Percentiles rank a stretch among this genome's conserved stretches.
Conservation (phyloP, 192 early-diverging fungal genomes). For the Coemansia sp. region DNA sequence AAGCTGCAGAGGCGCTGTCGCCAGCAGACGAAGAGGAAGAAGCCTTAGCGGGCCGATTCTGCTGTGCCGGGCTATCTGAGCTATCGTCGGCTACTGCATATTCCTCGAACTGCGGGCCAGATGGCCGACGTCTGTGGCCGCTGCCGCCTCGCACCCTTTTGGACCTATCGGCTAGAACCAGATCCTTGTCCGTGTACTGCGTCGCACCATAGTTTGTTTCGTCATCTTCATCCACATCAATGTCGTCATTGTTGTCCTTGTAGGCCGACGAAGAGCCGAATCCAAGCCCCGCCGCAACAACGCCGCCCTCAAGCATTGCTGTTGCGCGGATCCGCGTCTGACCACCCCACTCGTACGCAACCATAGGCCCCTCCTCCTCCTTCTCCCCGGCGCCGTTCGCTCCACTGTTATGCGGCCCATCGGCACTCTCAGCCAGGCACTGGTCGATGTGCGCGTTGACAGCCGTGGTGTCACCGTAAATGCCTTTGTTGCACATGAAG, state of each 20-base stretch:
- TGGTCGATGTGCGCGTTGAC: slow-evolving; percentile 80
- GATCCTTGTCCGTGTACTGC: slow-evolving; percentile 75
- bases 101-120: slow-evolving; percentile 34
- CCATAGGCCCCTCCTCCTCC: slow-evolving; percentile 33
- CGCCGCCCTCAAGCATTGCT: slow-evolving; percentile 78
- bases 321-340: slow-evolving; percentile 78
- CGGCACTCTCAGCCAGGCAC: slow-evolving; percentile 57
- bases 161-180: slow-evolving; percentile 30
- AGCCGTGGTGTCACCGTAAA: slow-evolving; percentile 52
- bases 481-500: slow-evolving; percentile 23
- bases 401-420: not conserved
- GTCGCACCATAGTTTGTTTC: slow-evolving; percentile 69
- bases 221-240: slow-evolving; percentile 84
- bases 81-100: slow-evolving; percentile 7
- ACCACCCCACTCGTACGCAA: slow-evolving; percentile 84
- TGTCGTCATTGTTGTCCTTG: slow-evolving; percentile 74
- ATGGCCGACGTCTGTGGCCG: slow-evolving; percentile 48
- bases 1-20: not conserved
- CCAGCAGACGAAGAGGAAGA: not conserved
- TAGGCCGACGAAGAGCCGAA: slow-evolving; percentile 44
- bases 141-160: slow-evolving; percentile 5
- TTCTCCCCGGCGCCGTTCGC: not conserved
- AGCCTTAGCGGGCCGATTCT: not conserved
- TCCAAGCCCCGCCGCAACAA: slow-evolving; percentile 18
- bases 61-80: not conserved